These are phyloP conservation scores for Zymoseptoria pseudotritici DNA, from an alignment of 2,329 filamentous ascomycete species.

Conservation along the genomic window DNA sequence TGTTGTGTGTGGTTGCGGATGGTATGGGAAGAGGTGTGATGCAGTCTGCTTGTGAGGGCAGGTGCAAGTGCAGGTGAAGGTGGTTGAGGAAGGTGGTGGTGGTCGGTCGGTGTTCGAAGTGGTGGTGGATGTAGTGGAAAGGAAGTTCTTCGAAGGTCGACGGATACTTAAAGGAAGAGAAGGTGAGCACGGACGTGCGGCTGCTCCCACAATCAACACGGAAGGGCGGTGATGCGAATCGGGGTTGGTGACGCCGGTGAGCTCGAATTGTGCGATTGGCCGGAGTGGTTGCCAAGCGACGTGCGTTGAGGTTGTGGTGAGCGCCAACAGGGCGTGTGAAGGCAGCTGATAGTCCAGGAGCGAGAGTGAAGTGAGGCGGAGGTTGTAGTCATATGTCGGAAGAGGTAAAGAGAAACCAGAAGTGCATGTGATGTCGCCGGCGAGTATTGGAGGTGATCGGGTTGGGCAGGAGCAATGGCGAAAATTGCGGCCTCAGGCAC, in stretches of 20 bases:
- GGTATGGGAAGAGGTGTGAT: conserved; percentile 38
- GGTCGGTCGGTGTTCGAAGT: neutral
- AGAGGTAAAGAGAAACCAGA: neutral
- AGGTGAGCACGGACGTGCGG: neutral
- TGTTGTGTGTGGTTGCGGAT: neutral
- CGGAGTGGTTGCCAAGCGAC: neutral
- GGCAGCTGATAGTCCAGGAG: neutral
- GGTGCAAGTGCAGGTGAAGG: neutral
- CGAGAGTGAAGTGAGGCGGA: neutral
- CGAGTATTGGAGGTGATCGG: neutral
- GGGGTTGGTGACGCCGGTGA: too few species aligned
- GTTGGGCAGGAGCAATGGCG: neutral
- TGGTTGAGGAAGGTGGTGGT: conserved; percentile 1
- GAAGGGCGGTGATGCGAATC: neutral
- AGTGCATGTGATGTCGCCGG: neutral
- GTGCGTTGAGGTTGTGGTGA: neutral
- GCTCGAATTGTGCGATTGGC: neutral
- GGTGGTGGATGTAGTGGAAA: conserved; percentile 12
- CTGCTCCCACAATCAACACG: neutral
- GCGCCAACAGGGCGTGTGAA: neutral
- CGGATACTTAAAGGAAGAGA: neutral
- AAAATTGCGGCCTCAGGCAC: neutral
- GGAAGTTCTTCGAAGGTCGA: conserved; percentile 4
- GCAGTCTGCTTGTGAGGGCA: conserved; percentile 1
- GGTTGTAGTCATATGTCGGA: neutral